Conservation (phyloP, 2,329 filamentous ascomycete species). For the Phyllosticta paracitricarpa region DNA sequence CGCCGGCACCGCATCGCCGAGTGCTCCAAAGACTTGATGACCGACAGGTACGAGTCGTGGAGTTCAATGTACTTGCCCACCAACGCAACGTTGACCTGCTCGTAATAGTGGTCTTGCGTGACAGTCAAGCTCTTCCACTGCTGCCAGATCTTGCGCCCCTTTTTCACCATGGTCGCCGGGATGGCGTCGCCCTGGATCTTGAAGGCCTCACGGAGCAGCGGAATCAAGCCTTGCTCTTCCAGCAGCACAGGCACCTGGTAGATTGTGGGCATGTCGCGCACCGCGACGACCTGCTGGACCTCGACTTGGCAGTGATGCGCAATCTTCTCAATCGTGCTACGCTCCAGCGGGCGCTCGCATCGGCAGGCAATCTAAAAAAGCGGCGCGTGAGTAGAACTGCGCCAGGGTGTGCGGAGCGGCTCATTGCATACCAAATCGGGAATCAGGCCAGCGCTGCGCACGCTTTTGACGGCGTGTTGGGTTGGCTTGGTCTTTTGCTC, state of each 20-base stretch:
- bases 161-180: constrained; percentile 44
- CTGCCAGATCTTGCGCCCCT: constrained; percentile 63
- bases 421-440: constrained; percentile 45
- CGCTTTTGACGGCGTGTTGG: constrained; percentile 76
- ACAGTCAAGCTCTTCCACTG: constrained; percentile 66
- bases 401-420: background rate
- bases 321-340: constrained; percentile 72
- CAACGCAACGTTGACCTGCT: constrained; percentile 68
- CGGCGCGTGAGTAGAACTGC: constrained; percentile 7
- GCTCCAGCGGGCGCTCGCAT: constrained; percentile 67
- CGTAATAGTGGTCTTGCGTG: constrained; percentile 54
- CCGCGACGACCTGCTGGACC: constrained; percentile 70
- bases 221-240: constrained; percentile 65
- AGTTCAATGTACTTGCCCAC: constrained; percentile 87
- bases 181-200: constrained; percentile 50
- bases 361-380: constrained; percentile 71
- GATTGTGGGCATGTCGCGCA: constrained; percentile 78
- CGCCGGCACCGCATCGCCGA: constrained; percentile 75
- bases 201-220: constrained; percentile 55
- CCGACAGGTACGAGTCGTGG: constrained; percentile 76
- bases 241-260: constrained; percentile 95
- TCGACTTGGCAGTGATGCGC: constrained; percentile 84
- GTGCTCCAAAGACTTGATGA: constrained; percentile 83
- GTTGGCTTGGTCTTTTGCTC: constrained; percentile 98
- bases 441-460: constrained; percentile 65